phyloP scores from a whole-genome alignment of 1,139 yeast genomes.

The Pichia terricola region DNA sequence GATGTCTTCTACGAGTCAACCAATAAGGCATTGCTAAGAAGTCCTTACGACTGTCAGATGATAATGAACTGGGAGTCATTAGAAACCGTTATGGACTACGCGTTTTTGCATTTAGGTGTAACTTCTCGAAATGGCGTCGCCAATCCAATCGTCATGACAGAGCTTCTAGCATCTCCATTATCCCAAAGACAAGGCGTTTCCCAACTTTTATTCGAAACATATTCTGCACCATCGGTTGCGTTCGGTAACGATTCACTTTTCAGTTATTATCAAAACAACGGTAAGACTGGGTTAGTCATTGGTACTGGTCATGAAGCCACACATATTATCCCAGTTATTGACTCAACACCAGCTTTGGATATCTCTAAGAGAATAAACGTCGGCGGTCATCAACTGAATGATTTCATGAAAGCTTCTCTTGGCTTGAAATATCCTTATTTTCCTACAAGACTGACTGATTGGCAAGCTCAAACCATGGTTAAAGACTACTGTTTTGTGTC shows the following conservation, averaged over 20 bases:
- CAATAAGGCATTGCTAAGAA: conserved; percentile 55
- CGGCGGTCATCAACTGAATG: conserved; percentile 77
- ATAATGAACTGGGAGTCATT: conserved; percentile 89
- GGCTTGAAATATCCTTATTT: conserved; percentile 85
- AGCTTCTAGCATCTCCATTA: conserved; percentile 60
- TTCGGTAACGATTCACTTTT: conserved; percentile 80
- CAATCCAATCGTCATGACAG: conserved; percentile 79
- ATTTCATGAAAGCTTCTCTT: conserved; percentile 53
- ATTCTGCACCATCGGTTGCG: conserved; percentile 61
- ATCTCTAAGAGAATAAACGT: conserved; percentile 79
- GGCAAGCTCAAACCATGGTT: conserved; percentile 60
- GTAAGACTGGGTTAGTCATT: conserved; percentile 59
- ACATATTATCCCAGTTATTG: conserved; percentile 68
- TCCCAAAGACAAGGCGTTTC: conserved; percentile 67
- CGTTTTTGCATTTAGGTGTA: conserved; percentile 72
- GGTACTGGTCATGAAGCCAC: conserved; percentile 81
- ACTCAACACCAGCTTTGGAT: conserved; percentile 54
- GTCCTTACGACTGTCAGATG: conserved; percentile 82
- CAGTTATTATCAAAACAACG: conserved; percentile 42
- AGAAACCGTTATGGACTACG: conserved; percentile 74
- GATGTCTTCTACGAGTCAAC: conserved; percentile 68
- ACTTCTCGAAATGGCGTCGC: conserved; percentile 46
- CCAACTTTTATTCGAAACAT: conserved; percentile 77
- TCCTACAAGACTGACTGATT: conserved; percentile 58
- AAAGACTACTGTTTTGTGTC: conserved; percentile 77